Evolutionary conservation across 768 basidiomycete species (phyloP).

Genomic region (Basidioascus undulatus): DNA sequence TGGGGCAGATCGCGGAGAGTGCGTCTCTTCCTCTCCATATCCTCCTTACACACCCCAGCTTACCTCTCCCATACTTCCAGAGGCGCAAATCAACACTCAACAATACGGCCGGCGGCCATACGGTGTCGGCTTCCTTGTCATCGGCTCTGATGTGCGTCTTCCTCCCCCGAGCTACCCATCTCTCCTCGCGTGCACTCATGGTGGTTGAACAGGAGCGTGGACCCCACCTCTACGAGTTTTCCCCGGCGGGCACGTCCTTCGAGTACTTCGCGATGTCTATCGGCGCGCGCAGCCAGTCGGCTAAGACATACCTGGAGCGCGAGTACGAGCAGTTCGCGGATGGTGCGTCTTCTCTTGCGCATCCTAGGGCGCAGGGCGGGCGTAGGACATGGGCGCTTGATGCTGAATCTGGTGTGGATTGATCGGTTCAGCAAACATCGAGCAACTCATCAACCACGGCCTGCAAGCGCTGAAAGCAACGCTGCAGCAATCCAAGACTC

Average conservation of each 20-base stretch:
- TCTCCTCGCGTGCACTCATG: no score
- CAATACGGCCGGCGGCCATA: slow-evolving; percentile 94
- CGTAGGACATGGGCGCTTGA: background rate
- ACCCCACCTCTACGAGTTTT: slow-evolving; percentile 94
- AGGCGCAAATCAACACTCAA: slow-evolving; percentile 96
- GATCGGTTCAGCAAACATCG: slow-evolving; percentile 25
- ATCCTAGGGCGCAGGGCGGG: background rate
- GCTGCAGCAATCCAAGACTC: slow-evolving; percentile 92
- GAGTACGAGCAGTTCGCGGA: slow-evolving; percentile 69
- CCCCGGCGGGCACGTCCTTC: slow-evolving; percentile 86
- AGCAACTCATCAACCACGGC: slow-evolving; percentile 76
- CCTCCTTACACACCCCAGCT: background rate
- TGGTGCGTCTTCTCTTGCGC: slow-evolving; percentile 29
- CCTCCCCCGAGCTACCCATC: no score
- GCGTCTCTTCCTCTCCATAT: slow-evolving; percentile 17
- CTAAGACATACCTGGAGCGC: slow-evolving; percentile 94
- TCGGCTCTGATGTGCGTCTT: slow-evolving; percentile 50
- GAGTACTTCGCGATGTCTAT: slow-evolving; percentile 98
- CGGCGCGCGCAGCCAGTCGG: slow-evolving; percentile 90
- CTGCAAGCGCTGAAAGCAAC: slow-evolving; percentile 88
- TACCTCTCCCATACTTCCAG: slow-evolving; percentile 22
- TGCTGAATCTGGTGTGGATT: background rate
- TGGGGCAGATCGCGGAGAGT: slow-evolving; percentile 88
- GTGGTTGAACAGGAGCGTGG: slow-evolving; percentile 46
- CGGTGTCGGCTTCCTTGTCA: slow-evolving; percentile 93